A percentile compares a stretch with the other conserved stretches of the same genome.
Conservation (phyloP, 2,329 filamentous ascomycete genomes). For the Albifimbria verrucaria region DNA sequence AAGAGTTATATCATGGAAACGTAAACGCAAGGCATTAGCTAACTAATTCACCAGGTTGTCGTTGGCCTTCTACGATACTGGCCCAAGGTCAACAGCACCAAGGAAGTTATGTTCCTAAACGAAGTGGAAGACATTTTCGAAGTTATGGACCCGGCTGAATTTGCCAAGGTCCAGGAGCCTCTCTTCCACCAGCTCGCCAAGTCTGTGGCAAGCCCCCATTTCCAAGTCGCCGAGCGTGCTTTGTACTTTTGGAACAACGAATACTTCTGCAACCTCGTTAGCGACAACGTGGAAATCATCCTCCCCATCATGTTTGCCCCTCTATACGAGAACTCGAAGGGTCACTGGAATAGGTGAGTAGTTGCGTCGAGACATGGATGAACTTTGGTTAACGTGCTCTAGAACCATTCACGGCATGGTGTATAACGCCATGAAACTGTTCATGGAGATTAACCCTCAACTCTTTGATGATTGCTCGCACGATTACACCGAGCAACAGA, state of each 20-base stretch:
- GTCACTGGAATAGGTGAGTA: constrained; percentile 97
- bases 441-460: constrained; percentile 99
- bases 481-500: constrained; percentile 95
- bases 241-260: constrained; percentile 99
- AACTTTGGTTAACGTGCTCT: constrained; percentile 26
- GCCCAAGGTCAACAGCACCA: constrained; percentile 99
- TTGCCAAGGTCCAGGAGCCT: constrained; percentile 97
- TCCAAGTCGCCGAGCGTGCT: constrained; percentile 95
- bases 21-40: constrained; percentile 5
- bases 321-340: constrained; percentile 97
- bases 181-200: constrained; percentile 97
- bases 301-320: constrained; percentile 99
- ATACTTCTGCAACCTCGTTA: constrained; percentile 98
- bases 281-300: constrained; percentile 98
- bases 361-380: constrained; percentile 2
- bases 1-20: constrained; percentile 24
- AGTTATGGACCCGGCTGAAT: constrained; percentile 98
- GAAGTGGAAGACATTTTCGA: constrained; percentile 99
- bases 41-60: constrained; percentile 65
- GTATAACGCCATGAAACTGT: constrained; percentile 99
- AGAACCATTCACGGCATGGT: constrained; percentile 99
- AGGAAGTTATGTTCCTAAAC: constrained; percentile 99
- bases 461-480: constrained; percentile 98
- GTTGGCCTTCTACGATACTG: constrained; percentile 92
- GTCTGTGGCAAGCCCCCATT: constrained; percentile 96